Percentiles rank a stretch among this genome's conserved stretches.
phyloP scores from a whole-genome alignment of 768 basidiomycete genomes.

The Cantharellus anzutake region DNA sequence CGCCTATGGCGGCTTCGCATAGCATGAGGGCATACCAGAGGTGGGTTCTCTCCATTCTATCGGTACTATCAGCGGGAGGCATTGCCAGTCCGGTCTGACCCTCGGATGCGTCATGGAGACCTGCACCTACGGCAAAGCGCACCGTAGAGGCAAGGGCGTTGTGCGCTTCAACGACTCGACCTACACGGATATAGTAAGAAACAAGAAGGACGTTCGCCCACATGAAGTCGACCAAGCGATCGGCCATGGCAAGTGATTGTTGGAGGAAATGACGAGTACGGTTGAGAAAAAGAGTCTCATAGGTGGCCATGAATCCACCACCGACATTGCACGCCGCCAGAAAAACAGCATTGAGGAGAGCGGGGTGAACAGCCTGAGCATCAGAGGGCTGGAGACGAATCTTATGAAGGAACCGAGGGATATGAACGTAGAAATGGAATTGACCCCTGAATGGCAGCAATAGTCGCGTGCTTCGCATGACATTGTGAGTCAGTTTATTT shows the following conservation, averaged over 20 bases:
- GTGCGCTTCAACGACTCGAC: not conserved
- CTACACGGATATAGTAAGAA: not conserved
- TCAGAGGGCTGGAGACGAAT: not conserved
- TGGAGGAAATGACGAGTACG: not conserved
- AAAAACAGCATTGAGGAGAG: slow-evolving; percentile 6
- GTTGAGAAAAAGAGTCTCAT: slow-evolving; percentile 2
- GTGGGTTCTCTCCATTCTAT: not conserved
- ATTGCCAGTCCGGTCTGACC: not conserved
- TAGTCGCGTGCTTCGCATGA: not conserved
- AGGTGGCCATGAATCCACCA: no score
- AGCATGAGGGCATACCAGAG: not conserved
- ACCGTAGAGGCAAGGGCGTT: not conserved
- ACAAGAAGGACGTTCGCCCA: slow-evolving; percentile 2
- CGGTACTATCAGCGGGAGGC: not conserved
- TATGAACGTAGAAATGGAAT: not conserved
- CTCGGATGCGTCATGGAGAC: not conserved
- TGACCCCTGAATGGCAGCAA: not conserved
- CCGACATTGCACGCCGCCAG: slow-evolving; percentile 1
- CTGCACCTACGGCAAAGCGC: not conserved
- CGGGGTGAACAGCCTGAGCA: slow-evolving; percentile 1
- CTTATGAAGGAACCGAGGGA: not conserved
- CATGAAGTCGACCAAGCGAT: slow-evolving; percentile 6
- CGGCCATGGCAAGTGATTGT: slow-evolving; percentile 1
- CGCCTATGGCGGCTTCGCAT: not conserved
- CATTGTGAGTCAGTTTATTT: no score